Evolutionary conservation across 1,139 yeast species (phyloP).

Genomic region (Hanseniaspora gamundiae): DNA sequence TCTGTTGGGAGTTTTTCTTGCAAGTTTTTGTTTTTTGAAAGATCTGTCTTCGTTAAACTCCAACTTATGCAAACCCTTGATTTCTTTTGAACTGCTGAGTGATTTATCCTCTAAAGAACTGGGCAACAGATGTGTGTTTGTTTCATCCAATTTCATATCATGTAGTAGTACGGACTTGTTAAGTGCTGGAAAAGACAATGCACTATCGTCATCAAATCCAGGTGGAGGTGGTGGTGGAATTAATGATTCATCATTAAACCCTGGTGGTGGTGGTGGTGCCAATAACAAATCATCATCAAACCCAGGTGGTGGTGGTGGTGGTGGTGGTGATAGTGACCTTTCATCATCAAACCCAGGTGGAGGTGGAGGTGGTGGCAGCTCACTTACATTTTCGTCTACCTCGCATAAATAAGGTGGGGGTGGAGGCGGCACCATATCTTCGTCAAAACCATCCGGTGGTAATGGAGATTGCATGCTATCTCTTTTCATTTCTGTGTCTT

Average conservation of each 20-base stretch:
- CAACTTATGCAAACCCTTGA: conserved; percentile 6
- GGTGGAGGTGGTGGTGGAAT: conserved; percentile 24
- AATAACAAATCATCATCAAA: conserved; percentile 10
- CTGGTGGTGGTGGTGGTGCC: conserved; percentile 23
- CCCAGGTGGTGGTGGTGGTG: conserved; percentile 10
- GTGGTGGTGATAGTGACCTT: conserved; percentile 3
- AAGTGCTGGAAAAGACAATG: conserved; percentile 12
- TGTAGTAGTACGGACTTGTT: no score
- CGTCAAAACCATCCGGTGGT: conserved; percentile 5
- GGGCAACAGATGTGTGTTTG: no score
- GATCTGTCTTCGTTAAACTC: not conserved
- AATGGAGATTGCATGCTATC: conserved; percentile 4
- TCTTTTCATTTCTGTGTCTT: conserved; percentile 8
- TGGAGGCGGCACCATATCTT: conserved; percentile 10
- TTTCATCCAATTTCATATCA: no score
- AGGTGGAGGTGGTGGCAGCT: conserved; percentile 17
- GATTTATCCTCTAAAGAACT: no score
- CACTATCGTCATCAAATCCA: conserved; percentile 10
- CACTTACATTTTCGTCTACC: not conserved
- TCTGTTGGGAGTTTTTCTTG: conserved; percentile 23
- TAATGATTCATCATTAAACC: conserved; percentile 6
- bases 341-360: conserved; percentile 13
- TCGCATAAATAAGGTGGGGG: conserved; percentile 2
- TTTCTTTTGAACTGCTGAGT: no score
- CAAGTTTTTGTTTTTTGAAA: conserved; percentile 30